Conservation (phyloP, 306 rosid genomes). For the Mimosa pudica region DNA sequence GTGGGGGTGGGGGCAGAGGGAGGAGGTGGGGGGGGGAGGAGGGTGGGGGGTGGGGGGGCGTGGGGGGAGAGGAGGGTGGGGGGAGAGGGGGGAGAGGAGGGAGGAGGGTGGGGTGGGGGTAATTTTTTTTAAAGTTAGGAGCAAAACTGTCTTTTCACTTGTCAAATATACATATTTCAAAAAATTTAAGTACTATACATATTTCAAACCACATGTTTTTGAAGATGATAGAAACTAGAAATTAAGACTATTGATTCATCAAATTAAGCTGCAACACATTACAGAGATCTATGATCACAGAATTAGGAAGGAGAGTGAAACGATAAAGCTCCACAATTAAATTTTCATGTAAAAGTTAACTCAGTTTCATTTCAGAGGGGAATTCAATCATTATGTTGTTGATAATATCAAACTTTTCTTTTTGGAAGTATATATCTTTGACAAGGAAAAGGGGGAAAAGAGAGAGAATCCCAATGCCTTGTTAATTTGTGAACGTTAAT, state of each 20-base stretch:
- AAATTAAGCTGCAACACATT: background rate
- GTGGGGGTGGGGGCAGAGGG: too few relatives aligned
- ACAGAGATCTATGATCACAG: background rate
- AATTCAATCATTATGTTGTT: constrained; percentile 6
- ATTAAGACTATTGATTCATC: background rate
- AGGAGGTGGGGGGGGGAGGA: too few relatives aligned
- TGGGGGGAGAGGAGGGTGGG: too few relatives aligned
- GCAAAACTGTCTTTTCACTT: too few relatives aligned
- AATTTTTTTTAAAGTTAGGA: too few relatives aligned
- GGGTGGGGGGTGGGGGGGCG: too few relatives aligned
- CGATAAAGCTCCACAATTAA: background rate
- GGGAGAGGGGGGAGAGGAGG: too few relatives aligned
- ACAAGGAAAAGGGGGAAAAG: background rate
- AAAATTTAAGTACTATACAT: background rate
- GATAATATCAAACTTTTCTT: background rate
- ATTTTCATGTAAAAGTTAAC: background rate
- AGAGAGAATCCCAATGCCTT: background rate
- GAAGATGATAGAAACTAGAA: background rate
- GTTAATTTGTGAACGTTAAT: background rate
- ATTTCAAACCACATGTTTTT: constrained; percentile 1
- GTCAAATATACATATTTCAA: too few relatives aligned
- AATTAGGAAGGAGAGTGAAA: background rate
- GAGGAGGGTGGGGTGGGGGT: too few relatives aligned
- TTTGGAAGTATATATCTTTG: background rate
- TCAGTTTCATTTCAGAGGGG: background rate